These are phyloP conservation scores for Alternaria brassicae DNA, from an alignment of 2,329 filamentous ascomycete genomes.

Conservation along the genomic window DNA sequence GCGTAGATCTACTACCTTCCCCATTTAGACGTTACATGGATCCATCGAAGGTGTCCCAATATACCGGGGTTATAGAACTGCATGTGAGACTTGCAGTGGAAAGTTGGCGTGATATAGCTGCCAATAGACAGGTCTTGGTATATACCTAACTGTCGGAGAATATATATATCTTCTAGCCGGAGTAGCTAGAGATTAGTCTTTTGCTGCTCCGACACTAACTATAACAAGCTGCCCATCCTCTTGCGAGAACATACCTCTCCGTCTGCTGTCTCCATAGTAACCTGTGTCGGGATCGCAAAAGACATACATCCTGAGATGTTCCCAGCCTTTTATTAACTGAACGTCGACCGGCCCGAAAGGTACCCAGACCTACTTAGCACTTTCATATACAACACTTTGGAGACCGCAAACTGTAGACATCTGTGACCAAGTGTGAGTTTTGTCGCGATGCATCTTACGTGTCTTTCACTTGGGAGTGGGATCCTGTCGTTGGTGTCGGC, in stretches of 20 bases:
- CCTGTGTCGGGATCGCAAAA: neutral
- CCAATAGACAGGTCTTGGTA: constrained; percentile 1
- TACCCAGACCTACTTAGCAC: neutral
- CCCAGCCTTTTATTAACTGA: neutral
- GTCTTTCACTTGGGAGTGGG: neutral
- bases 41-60: neutral
- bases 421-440: neutral
- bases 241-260: neutral
- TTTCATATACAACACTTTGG: neutral
- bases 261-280: neutral
- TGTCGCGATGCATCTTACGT: neutral
- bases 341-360: neutral
- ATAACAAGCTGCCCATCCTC: neutral
- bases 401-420: neutral
- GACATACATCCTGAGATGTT: neutral
- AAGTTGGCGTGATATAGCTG: neutral
- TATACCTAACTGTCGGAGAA: no score
- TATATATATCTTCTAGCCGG: no score
- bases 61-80: neutral
- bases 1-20: constrained; percentile 1
- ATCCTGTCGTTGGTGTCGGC: constrained; percentile 16
- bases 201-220: no score
- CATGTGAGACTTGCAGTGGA: neutral
- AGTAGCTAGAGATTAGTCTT: no score
- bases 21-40: neutral